Evolutionary conservation across 148 eudicot species (phyloP), one percentile per base, ranked within the genome.

Genomic region (Fagopyrum esculentum): DNA sequence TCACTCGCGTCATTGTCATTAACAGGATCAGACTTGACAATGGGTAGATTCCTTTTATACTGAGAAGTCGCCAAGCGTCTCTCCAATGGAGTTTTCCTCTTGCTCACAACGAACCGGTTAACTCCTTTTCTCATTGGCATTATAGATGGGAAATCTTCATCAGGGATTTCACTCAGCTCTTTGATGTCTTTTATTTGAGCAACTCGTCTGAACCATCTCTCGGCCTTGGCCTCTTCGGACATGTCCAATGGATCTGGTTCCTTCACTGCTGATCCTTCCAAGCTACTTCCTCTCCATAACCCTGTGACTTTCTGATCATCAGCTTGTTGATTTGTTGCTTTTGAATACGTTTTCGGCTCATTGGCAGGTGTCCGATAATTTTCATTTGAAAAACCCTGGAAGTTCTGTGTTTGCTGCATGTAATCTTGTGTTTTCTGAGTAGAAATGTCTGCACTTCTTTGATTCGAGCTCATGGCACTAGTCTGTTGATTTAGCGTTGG

Each of bases 51-150:
- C 81, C 88, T 86, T 59, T 85, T 75, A 76, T 90, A 90, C 64
- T 89, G 93, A 40, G 93, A 86, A 16, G 93, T 87, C 0, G 94
- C 88, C 85, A 95, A 80, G 80, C 98, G 86, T 85, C 98, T 91
- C 83, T 95, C 96, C 46, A 90, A 59, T 4, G 98, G 98, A 1
- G 97, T 87, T 75, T 95, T 95, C 86, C 98, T 85, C 91, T 95
- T 95, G 84, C 98, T 95, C 71, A 95, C 97, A 52, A 95, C 98
- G 74, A 95, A 95, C 73, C 98, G 78, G 80, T 95, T 95, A 16
- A 95, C 96, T n/a, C 98, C 98, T 78, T 95, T 95, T 78, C 96
- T 78, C 93, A 95, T 87, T 0, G 98, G 98, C 96, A 95, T 95
- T 60, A 95, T 92, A 6, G 97, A 92, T 0, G 98, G 98, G 73